Percentiles rank a stretch among this genome's conserved stretches.
These are phyloP conservation scores for Starmerella potacharoeniae DNA, from an alignment of 805 yeast species.

Conservation along the genomic window DNA sequence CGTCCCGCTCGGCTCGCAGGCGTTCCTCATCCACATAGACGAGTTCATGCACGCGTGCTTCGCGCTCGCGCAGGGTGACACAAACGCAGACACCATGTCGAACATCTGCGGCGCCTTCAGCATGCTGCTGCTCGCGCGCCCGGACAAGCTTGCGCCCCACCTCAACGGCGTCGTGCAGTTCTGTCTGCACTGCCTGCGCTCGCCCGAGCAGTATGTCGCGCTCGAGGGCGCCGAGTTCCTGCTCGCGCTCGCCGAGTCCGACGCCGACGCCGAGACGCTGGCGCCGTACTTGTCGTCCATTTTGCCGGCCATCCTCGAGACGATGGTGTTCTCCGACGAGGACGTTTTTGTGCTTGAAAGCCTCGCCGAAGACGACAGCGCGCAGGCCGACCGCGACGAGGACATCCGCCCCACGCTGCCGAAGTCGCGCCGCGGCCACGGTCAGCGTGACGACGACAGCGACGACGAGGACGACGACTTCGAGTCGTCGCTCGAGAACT, in stretches of 20 bases:
- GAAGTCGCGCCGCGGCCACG: conserved; percentile 44
- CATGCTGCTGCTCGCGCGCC: conserved; percentile 57
- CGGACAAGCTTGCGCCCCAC: conserved; percentile 71
- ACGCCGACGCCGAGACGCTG: conserved; percentile 43
- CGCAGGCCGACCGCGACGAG: conserved; percentile 69
- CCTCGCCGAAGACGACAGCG: conserved; percentile 66
- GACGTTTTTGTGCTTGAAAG: conserved; percentile 55
- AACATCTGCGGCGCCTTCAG: conserved; percentile 71
- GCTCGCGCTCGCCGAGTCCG: conserved; percentile 57
- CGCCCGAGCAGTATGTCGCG: conserved; percentile 60
- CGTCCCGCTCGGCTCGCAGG: conserved; percentile 56
- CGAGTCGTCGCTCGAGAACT: conserved; percentile 55
- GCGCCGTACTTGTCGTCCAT: conserved; percentile 48
- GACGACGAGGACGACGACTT: conserved; percentile 67
- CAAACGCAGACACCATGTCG: conserved; percentile 48
- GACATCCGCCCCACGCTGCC: conserved; percentile 79
- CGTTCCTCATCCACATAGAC: conserved; percentile 54
- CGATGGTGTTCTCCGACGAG: conserved; percentile 82
- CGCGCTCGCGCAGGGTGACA: conserved; percentile 48
- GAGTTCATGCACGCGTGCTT: conserved; percentile 54
- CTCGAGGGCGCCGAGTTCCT: conserved; percentile 90
- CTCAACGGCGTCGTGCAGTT: conserved; percentile 76
- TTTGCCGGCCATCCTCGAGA: conserved; percentile 63
- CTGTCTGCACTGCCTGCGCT: conserved; percentile 65
- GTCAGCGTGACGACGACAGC: conserved; percentile 31